Conservation (phyloP, 2,329 filamentous ascomycete species). For the Byssochlamys sp. region DNA sequence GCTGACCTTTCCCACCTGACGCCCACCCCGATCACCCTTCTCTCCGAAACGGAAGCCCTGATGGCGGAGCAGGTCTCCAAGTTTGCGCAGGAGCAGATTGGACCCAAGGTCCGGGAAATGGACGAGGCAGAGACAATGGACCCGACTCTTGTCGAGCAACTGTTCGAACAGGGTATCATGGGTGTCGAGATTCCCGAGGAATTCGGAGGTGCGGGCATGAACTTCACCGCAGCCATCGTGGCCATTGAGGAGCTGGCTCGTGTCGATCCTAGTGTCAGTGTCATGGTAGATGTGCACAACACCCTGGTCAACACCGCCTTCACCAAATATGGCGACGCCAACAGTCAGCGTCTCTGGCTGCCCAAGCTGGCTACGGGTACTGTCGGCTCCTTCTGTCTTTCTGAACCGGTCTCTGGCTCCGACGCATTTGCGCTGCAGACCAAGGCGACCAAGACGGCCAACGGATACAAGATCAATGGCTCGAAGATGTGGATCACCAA, state of each 20-base stretch:
- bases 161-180: slow-evolving; percentile 97
- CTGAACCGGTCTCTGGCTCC: slow-evolving; percentile 82
- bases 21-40: slow-evolving; percentile 84
- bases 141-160: slow-evolving; percentile 71
- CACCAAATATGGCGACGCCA: slow-evolving; percentile 69
- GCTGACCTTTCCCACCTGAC: slow-evolving; percentile 64
- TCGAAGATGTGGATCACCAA: slow-evolving; percentile 99
- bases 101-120: slow-evolving; percentile 91
- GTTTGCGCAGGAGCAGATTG: slow-evolving; percentile 79
- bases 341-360: slow-evolving; percentile 74
- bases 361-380: slow-evolving; percentile 84
- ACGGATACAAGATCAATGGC: slow-evolving; percentile 78
- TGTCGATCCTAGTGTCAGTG: slow-evolving; percentile 87
- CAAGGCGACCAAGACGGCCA: slow-evolving; percentile 71
- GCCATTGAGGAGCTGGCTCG: slow-evolving; percentile 93
- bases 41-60: slow-evolving; percentile 78
- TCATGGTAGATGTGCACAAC: slow-evolving; percentile 95
- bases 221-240: slow-evolving; percentile 92
- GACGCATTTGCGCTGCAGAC: slow-evolving; percentile 94
- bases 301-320: slow-evolving; percentile 92
- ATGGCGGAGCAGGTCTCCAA: slow-evolving; percentile 86
- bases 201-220: slow-evolving; percentile 94
- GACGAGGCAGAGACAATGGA: slow-evolving; percentile 96
- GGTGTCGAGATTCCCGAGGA: slow-evolving; percentile 95
- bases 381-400: slow-evolving; percentile 83